Evolutionary conservation across 2,329 filamentous ascomycete species (phyloP).

Genomic region (Colletotrichum sp.): DNA sequence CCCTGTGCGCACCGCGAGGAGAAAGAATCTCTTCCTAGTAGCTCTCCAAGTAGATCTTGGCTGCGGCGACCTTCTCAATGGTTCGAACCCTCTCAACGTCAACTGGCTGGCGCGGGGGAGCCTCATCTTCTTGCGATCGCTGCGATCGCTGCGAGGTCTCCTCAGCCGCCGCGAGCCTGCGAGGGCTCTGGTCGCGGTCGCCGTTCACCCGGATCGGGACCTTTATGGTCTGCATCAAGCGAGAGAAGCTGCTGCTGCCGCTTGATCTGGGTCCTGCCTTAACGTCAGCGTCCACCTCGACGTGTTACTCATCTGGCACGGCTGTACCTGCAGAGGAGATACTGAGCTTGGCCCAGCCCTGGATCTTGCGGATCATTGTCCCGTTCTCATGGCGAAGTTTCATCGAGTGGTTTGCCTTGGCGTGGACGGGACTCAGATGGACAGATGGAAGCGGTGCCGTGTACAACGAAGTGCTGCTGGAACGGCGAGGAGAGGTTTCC

Average conservation of each 20-base stretch:
- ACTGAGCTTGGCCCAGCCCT: neutral
- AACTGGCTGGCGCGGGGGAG: neutral
- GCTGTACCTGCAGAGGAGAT: neutral
- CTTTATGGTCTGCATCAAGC: neutral
- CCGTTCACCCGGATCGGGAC: neutral
- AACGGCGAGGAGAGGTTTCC: neutral
- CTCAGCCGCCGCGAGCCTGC: neutral
- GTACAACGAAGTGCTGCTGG: neutral
- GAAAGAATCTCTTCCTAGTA: conserved; percentile 77
- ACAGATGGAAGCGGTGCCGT: neutral
- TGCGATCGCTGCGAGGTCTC: neutral
- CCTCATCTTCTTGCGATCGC: neutral
- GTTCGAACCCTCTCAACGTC: conserved; percentile 51
- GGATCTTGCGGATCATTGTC: neutral
- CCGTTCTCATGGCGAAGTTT: neutral
- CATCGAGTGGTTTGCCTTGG: neutral
- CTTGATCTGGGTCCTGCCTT: neutral
- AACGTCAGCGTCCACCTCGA: neutral
- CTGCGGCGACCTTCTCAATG: conserved; percentile 78
- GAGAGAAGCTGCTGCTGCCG: neutral
- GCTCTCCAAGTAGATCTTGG: conserved; percentile 87
- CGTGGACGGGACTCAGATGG: neutral
- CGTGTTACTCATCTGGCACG: neutral
- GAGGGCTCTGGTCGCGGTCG: neutral
- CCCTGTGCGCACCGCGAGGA: conserved; percentile 32